phyloP scores from a whole-genome alignment of 306 rosid species.

The Sindora glabra region DNA sequence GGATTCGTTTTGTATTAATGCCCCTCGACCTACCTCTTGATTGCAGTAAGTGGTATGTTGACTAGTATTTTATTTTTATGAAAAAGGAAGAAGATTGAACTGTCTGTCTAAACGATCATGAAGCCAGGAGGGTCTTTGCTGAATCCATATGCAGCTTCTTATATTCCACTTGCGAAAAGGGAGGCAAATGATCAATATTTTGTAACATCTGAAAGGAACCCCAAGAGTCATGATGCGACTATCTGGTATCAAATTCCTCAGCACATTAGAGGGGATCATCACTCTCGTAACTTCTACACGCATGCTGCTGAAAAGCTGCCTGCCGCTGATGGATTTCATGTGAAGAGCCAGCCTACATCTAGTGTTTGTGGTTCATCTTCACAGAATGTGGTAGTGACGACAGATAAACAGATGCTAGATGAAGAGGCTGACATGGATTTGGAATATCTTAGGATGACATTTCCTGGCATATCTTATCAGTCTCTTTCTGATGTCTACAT shows the following conservation, averaged over 20 bases:
- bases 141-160: conserved; percentile 77
- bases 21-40: not conserved
- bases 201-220: conserved; percentile 15
- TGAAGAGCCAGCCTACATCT: conserved; percentile 31
- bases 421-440: conserved; percentile 55
- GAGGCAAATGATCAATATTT: conserved; percentile 22
- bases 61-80: conserved; percentile 8
- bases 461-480: conserved; percentile 54
- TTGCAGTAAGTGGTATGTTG: not conserved
- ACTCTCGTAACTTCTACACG: conserved; percentile 4
- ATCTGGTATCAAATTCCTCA: conserved; percentile 32
- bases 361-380: conserved; percentile 32
- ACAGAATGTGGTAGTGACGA: conserved; percentile 21
- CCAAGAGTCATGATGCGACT: conserved; percentile 22
- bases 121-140: conserved; percentile 49
- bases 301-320: conserved; percentile 12
- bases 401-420: conserved; percentile 32
- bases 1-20: not conserved
- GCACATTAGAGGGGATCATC: conserved; percentile 14
- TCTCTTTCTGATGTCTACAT: conserved; percentile 64
- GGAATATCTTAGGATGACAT: conserved; percentile 60
- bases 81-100: not conserved
- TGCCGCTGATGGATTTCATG: conserved; percentile 4
- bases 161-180: conserved; percentile 64
- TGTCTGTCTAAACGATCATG: conserved; percentile 29